phyloP scores from a whole-genome alignment of 768 basidiomycete genomes.

The Leccinum broughii region DNA sequence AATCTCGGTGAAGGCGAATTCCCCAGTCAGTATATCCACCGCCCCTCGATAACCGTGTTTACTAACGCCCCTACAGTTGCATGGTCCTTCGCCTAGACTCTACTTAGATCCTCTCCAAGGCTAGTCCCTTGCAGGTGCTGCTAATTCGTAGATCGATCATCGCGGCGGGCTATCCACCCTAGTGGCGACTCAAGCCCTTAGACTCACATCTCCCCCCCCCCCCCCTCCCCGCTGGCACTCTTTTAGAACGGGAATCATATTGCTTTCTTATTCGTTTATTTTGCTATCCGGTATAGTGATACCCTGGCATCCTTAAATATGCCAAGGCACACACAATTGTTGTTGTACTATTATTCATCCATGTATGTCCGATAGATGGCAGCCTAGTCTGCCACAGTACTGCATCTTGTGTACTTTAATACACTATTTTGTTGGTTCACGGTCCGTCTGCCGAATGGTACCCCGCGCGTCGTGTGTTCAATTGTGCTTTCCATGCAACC shows the following conservation, averaged over 20 bases:
- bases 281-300: constrained; percentile 21
- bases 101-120: constrained; percentile 11
- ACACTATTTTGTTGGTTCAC: background rate
- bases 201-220: constrained; percentile 1
- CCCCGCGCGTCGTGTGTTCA: background rate
- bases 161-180: constrained; percentile 37
- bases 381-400: constrained; percentile 2
- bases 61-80: constrained; percentile 24
- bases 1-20: constrained; percentile 51
- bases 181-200: constrained; percentile 38
- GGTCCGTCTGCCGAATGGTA: background rate
- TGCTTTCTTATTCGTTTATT: background rate
- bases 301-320: constrained; percentile 5
- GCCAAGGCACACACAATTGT: constrained; percentile 3
- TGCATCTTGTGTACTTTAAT: constrained; percentile 1
- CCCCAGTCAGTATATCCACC: constrained; percentile 45
- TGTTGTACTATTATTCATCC: constrained; percentile 1
- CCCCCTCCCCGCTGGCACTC: background rate
- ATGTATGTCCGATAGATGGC: constrained; percentile 5
- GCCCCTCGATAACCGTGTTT: background rate
- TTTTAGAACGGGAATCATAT: background rate
- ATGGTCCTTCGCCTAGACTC: constrained; percentile 28
- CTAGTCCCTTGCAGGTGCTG: constrained; percentile 29
- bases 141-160: constrained; percentile 3
- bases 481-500: constrained; percentile 14